phyloP scores from a whole-genome alignment of 257 asterid genomes.

The Linderniella brevidens region DNA sequence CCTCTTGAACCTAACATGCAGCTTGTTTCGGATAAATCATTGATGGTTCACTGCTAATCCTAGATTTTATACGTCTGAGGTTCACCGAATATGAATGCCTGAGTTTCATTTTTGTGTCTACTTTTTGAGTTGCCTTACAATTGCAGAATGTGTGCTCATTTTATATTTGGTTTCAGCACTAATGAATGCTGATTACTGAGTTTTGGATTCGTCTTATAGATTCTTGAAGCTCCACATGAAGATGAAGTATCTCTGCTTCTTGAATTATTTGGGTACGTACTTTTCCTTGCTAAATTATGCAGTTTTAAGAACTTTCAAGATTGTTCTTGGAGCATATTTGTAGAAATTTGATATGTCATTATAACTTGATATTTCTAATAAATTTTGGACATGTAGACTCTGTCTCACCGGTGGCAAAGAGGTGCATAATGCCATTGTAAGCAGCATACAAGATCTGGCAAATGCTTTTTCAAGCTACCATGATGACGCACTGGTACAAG shows the following conservation, averaged over 20 bases:
- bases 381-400: conserved; percentile 34
- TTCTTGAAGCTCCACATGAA: conserved; percentile 82
- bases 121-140: neutral
- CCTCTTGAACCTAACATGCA: no score
- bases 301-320: conserved; percentile 10
- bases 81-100: no score
- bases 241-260: conserved; percentile 87
- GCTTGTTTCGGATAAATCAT: no score
- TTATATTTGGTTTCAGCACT: neutral
- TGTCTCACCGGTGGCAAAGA: conserved; percentile 92
- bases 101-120: no score
- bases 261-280: conserved; percentile 65
- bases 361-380: neutral
- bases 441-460: conserved; percentile 97
- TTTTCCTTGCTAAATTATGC: conserved; percentile 6
- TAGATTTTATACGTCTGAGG: no score
- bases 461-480: conserved; percentile 67
- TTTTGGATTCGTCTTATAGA: conserved; percentile 32
- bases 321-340: conserved; percentile 2
- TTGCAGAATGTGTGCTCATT: conserved; percentile 1
- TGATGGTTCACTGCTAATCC: no score
- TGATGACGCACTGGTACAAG: conserved; percentile 83
- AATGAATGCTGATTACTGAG: conserved; percentile 12
- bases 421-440: conserved; percentile 83
- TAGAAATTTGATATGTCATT: no score